Conservation (phyloP, 306 rosid species). For the Cicer chorassanicum region DNA sequence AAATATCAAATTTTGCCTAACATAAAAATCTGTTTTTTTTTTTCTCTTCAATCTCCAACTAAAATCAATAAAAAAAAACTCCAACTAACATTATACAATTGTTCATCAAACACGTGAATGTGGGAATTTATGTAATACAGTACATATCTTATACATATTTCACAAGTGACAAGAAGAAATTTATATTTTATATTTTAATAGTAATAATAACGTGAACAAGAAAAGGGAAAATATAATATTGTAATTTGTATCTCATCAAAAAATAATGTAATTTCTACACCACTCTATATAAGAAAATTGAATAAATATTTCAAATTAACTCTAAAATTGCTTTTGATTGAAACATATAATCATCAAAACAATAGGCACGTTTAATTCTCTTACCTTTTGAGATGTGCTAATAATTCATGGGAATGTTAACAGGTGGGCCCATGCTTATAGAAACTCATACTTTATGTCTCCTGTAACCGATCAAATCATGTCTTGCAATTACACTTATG, state of each 20-base stretch:
- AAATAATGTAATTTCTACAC: not conserved
- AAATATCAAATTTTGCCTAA: not conserved
- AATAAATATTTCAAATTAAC: slow-evolving; percentile 11
- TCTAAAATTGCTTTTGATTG: too few relatives aligned
- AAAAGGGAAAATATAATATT: too few relatives aligned
- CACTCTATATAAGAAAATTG: not conserved
- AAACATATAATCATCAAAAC: not conserved
- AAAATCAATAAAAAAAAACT: too few relatives aligned
- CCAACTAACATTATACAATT: not conserved
- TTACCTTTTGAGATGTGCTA: slow-evolving; percentile 34
- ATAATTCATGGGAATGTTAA: slow-evolving; percentile 11
- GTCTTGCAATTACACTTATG: not conserved
- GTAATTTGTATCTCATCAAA: not conserved
- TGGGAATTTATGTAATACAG: too few relatives aligned
- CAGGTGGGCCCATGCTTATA: not conserved
- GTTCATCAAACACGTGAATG: too few relatives aligned
- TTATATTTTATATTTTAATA: too few relatives aligned
- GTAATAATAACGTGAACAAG: too few relatives aligned
- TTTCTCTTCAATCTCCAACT: not conserved
- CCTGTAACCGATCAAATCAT: not conserved
- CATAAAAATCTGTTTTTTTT: too few relatives aligned
- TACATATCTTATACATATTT: too few relatives aligned
- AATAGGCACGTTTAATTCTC: slow-evolving; percentile 36
- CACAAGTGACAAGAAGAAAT: too few relatives aligned
- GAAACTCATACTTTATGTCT: slow-evolving; percentile 34